These are phyloP conservation scores for Thinopyrum elongatum DNA, from an alignment of 176 grass and related monocot species.

Conservation along the genomic window DNA sequence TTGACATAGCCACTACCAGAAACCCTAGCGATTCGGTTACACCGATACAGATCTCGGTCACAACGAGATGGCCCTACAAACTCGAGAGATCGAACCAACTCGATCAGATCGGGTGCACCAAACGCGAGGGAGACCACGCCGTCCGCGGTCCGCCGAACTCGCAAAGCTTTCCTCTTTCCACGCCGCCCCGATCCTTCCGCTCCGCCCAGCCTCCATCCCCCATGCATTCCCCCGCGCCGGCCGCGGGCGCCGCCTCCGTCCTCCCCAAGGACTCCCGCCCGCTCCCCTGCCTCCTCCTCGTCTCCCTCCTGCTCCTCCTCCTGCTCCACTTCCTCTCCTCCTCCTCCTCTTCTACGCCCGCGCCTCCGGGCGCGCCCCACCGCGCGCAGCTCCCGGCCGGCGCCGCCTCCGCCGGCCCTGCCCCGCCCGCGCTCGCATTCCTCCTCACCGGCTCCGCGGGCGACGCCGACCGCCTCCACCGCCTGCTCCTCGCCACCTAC, in stretches of 20 bases:
- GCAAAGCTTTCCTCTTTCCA: conserved; percentile 14
- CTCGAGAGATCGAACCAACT: background rate
- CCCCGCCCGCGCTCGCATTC: conserved; percentile 67
- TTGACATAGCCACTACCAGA: too few relatives aligned
- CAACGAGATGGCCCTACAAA: too few relatives aligned
- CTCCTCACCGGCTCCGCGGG: conserved; percentile 74
- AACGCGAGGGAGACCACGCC: background rate
- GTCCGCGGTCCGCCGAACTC: background rate
- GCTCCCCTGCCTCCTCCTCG: conserved; percentile 71
- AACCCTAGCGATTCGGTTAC: too few relatives aligned
- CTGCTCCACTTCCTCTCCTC: conserved; percentile 45
- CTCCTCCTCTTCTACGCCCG: conserved; percentile 20
- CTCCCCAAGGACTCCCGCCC: conserved; percentile 72
- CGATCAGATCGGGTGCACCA: background rate
- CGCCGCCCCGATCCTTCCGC: background rate
- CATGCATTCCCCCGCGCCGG: conserved; percentile 34
- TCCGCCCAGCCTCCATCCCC: background rate
- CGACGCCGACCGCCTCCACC: conserved; percentile 72
- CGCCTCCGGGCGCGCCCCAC: conserved; percentile 29
- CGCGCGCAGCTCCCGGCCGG: conserved; percentile 15
- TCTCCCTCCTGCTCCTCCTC: conserved; percentile 66
- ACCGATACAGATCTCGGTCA: too few relatives aligned
- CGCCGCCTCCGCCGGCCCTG: conserved; percentile 35
- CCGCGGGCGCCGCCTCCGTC: conserved; percentile 33
- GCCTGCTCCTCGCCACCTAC: conserved; percentile 73